Conservation (phyloP, 1,284 basidiomycete genomes). For the Cutaneotrichosporon daszewskae region DNA sequence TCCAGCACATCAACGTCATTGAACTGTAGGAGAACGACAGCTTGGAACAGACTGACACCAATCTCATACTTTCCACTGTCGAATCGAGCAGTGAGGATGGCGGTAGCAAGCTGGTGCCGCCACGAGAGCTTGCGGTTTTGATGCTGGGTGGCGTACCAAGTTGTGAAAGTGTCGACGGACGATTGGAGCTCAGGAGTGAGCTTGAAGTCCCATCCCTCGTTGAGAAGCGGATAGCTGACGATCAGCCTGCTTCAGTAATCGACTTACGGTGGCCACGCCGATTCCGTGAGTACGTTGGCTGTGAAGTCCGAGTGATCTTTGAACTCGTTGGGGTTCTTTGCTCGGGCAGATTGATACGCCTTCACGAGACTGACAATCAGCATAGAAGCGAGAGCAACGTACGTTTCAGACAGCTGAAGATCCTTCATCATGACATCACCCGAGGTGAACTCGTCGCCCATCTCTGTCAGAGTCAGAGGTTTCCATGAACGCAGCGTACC, state of each 20-base stretch:
- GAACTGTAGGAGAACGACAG: conserved; percentile 82
- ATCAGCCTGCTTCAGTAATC: background rate
- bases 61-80: conserved; percentile 72
- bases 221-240: conserved; percentile 33
- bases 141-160: conserved; percentile 71
- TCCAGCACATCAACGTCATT: conserved; percentile 58
- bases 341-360: conserved; percentile 47
- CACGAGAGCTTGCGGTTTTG: conserved; percentile 63
- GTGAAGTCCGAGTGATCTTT: conserved; percentile 48
- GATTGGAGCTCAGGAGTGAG: conserved; percentile 58
- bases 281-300: conserved; percentile 54
- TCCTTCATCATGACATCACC: conserved; percentile 51
- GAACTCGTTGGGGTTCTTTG: conserved; percentile 39
- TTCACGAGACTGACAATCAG: conserved; percentile 44
- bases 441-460: conserved; percentile 49
- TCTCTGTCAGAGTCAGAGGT: conserved; percentile 26
- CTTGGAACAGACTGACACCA: conserved; percentile 84
- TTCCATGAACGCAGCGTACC: conserved; percentile 51
- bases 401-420: conserved; percentile 45
- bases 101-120: conserved; percentile 76
- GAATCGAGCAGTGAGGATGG: conserved; percentile 66
- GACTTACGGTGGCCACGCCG: conserved; percentile 54
- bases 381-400: conserved; percentile 8
- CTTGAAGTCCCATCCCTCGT: conserved; percentile 43
- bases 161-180: conserved; percentile 58